Base-by-base conservation (phyloP, 2,329 filamentous ascomycete genomes). In the Fusarium coffeatum region DNA sequence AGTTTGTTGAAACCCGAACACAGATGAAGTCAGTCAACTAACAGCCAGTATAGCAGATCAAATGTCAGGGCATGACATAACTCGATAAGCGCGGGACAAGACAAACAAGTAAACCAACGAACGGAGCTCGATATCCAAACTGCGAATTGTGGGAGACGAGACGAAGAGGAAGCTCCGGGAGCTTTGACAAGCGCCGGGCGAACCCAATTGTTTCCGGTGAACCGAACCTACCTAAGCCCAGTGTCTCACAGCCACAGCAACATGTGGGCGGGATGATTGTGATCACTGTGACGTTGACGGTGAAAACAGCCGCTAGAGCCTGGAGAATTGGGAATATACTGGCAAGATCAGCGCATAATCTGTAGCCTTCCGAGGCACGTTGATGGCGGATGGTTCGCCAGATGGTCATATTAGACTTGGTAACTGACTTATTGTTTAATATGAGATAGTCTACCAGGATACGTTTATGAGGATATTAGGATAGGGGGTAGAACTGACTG, bases 221-320 rank as follows among this genome's bases (percentile, higher is more conserved):
- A 69, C 50, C 68, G 46, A 71, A 51, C 53, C 59, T 71, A 57
- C 53, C 25, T 69, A 51, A 28, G 32, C 49, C 15, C 22, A 51
- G 23, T 51, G 68, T 72, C 59, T 72, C 68, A 66, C 64, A 69
- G 60, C 68, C 68, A 71, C 68, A 69, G 57, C 60, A 72, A 56
- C 54, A 32, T 55, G 68, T 72, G 68, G 68, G 56, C 34, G 54
- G 23, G 49, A 43, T 72, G 66, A 50, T 54, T 72, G 68, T 59
- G 50, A 66, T 63, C 56, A 69, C 68, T 71, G 68, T 72, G 68
- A 71, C 68, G 68, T 71, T 71, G 47, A 71, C 68, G 68, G 68
- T 72, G 64, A 56, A 54, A 65, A 55, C 53, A 69, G 60, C 58
- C 68, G 68, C 68, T 71, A 69, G 57, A 69, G 49, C 57, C 49